Conservation (phyloP, 1,139 yeast genomes). For the Zhuliangozyma blackwelliae region DNA sequence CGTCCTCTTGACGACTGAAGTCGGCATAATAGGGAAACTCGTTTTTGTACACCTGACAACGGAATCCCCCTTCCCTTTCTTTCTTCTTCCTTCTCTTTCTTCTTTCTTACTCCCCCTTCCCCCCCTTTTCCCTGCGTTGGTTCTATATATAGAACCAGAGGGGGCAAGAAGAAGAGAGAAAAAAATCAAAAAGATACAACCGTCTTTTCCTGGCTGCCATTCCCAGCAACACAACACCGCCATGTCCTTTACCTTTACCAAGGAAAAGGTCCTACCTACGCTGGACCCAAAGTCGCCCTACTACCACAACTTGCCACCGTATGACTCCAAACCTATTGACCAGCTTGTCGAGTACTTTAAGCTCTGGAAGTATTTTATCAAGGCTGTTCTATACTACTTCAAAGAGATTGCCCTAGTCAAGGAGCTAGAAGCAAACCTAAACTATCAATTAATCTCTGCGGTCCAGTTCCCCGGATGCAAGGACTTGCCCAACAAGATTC, state of each 20-base stretch:
- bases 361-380: slow-evolving; percentile 66
- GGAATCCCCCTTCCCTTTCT: too few relatives aligned
- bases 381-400: slow-evolving; percentile 56
- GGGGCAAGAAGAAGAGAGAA: too few relatives aligned
- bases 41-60: too few relatives aligned
- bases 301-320: slow-evolving; percentile 34
- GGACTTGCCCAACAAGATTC: slow-evolving; percentile 25
- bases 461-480: slow-evolving; percentile 53
- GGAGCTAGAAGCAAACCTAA: slow-evolving; percentile 64
- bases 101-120: neutral
- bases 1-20: too few relatives aligned
- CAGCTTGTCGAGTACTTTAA: slow-evolving; percentile 55
- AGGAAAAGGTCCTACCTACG: slow-evolving; percentile 34
- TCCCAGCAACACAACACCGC: neutral
- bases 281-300: slow-evolving; percentile 37
- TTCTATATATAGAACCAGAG: neutral
- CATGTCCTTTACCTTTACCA: slow-evolving; percentile 13
- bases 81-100: neutral
- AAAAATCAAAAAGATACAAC: neutral
- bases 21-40: too few relatives aligned
- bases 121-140: neutral
- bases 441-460: slow-evolving; percentile 56
- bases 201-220: neutral
- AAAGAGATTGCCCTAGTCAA: slow-evolving; percentile 62
- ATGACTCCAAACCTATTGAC: slow-evolving; percentile 46